phyloP scores from a whole-genome alignment of 2,329 filamentous ascomycete species.

The Penicillium sp. region DNA sequence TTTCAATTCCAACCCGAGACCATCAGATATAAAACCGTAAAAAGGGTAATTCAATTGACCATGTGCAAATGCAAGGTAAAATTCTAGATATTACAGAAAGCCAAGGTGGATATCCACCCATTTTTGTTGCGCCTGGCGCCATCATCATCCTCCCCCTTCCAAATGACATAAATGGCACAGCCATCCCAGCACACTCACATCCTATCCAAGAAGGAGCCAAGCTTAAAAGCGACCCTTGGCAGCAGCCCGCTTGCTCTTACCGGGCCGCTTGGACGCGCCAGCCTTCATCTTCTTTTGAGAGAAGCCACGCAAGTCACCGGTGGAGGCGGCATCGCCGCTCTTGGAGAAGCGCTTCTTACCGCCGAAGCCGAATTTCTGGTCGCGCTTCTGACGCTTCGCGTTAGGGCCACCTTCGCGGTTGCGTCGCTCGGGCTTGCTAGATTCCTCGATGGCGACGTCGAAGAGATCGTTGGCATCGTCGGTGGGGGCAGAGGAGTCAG shows the following conservation, averaged over 20 bases:
- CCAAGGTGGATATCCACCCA: conserved; percentile 19
- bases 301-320: conserved; percentile 78
- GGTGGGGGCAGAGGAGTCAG: conserved; percentile 60
- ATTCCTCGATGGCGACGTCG: conserved; percentile 80
- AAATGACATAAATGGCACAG: conserved; percentile 4
- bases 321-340: conserved; percentile 85
- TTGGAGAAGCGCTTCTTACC: conserved; percentile 93
- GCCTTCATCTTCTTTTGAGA: conserved; percentile 85
- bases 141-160: conserved; percentile 8
- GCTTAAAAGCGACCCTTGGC: conserved; percentile 33
- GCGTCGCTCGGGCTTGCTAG: conserved; percentile 60
- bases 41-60: conserved; percentile 19
- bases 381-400: conserved; percentile 85
- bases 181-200: conserved; percentile 5
- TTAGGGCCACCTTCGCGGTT: conserved; percentile 48
- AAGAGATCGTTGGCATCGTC: conserved; percentile 82
- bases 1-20: background rate
- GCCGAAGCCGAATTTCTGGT: conserved; percentile 92
- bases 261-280: conserved; percentile 50
- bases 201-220: conserved; percentile 6
- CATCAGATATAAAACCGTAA: background rate
- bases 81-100: conserved; percentile 30
- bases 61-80: conserved; percentile 29
- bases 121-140: conserved; percentile 25
- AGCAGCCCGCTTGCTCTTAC: conserved; percentile 55